Base-by-base conservation (phyloP, 169 alveolate genomes). In the Cryptosporidium sp. region DNA sequence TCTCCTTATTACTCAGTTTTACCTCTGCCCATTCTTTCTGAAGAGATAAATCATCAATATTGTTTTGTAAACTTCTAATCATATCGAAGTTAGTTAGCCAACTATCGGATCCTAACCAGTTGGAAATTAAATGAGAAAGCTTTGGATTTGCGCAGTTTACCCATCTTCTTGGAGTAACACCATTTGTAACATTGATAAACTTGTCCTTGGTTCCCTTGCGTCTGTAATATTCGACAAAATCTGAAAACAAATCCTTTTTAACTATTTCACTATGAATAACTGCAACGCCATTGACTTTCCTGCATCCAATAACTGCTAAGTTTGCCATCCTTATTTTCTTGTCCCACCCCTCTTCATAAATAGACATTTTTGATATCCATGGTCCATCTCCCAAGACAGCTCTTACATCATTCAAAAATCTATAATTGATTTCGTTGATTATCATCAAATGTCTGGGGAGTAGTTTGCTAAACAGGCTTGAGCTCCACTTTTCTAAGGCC, bases 81-180 rank as follows among this genome's bases (percentile, higher is more conserved):
- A 92, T 80, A 72, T 92, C 94, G 68, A 96, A 89, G 87, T 96
- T 94, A 21, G 94, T 91, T 35, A 96, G 85, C 98, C 98, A 96
- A 31, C 95, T 95, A 87, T 95, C 97, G 16, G 96, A 94, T 48
- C 96, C 96, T 67, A 96, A 70, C 89, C 94, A 91, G 70, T 94
- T 96, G 69, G 97, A 93, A 91, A 96, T 95, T 45, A 97, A 91
- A 18, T 94, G 92, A n/a, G 97, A 92, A 31, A 97, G 93, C 68
- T 95, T 94, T 6, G 97, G 96, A 93, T 96, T 96, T 35, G 97
- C 93, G 89, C 98, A 96, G 85, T 96, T 94, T 39, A 97, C 94
- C 97, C 98, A 97, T 80, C 99, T 94, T 39, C 99, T 92, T 6
- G 99, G 99, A n/a, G 99, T 97, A 26, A 97, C 99, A 23, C 99